Base-by-base conservation (phyloP, 2,329 filamentous ascomycete species). In the Tolypocladium tropicale region DNA sequence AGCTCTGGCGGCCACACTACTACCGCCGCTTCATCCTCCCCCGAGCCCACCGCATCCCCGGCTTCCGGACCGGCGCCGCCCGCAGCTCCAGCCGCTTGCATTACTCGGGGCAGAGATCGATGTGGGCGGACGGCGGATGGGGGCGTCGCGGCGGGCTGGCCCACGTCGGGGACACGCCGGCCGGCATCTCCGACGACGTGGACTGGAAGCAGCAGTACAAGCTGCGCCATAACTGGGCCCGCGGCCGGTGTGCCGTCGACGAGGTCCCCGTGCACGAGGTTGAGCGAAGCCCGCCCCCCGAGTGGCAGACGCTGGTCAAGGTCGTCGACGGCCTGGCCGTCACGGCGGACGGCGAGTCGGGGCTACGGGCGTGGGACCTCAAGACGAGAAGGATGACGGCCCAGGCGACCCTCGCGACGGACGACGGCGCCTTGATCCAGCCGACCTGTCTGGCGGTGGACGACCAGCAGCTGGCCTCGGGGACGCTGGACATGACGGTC, bases 131-230 rank as follows among this genome's bases (percentile, higher is more conserved):
- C 50, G 65, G 64, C 6, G 63, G 63, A 12, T 65, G 64, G 62
- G 74, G 76, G 2, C 66, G 76, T 39, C 63, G 69, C 48, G 73
- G 74, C 18, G 75, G 75, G 18, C 66, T 74, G 57, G 70, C 74
- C 1, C 80, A 84, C 53, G 82, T 87, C 59, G 75, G 79, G 39
- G 76, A 80, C 57, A 61, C 57, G 10, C 53, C 55, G 16, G 50
- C 36, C 25, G 51, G 54, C 25, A 39, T 59, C 21, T 51, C 55
- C 9, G 62, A 65, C 25, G 66, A 81, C 9, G 77, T 87, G 25
- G 83, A 94, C 66, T 96, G 92, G 92, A 95, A 95, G 74, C 81
- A 82, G 59, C 88, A 94, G 64, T 97, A 95, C 71, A 90, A 87
- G 65, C 77, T 96, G 53, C 81, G 89, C 50, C 88, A 96, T 68